phyloP scores from a whole-genome alignment of 1,139 yeast genomes.

The Scheffersomyces segobiensis region DNA sequence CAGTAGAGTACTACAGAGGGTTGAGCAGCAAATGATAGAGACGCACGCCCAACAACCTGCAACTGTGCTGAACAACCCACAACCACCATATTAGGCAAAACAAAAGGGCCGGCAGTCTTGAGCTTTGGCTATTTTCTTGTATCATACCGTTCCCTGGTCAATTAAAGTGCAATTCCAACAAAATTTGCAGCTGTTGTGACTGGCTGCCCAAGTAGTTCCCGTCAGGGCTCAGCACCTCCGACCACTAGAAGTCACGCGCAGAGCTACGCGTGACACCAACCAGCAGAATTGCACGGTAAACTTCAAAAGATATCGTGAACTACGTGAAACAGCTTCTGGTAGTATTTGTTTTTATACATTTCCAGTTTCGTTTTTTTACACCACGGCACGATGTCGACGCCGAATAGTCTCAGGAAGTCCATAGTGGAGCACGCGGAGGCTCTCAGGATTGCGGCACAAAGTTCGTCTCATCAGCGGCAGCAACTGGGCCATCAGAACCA shows the following conservation, averaged over 20 bases:
- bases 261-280: neutral
- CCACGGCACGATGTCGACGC: slow-evolving; percentile 7
- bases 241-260: neutral
- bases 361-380: neutral
- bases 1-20: too few species aligned
- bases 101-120: too few species aligned
- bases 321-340: neutral
- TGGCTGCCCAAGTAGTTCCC: neutral
- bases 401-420: slow-evolving; percentile 5
- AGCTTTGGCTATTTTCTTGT: too few species aligned
- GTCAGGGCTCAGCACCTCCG: neutral
- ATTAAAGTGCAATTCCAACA: neutral
- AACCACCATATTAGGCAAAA: too few species aligned
- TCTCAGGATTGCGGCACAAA: slow-evolving; percentile 11
- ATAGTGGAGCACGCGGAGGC: slow-evolving; percentile 12
- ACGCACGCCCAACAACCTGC: too few species aligned
- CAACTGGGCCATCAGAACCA: slow-evolving; percentile 5
- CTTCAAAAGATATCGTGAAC: neutral
- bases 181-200: neutral
- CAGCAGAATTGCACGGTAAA: neutral
- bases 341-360: neutral
- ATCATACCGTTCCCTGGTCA: too few species aligned
- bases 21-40: too few species aligned
- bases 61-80: too few species aligned
- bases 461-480: slow-evolving; percentile 8